A percentile compares a stretch with the other conserved stretches of the same genome.
Evolutionary conservation across 805 yeast species (phyloP).

Genomic region (Lachancea nothofagi): DNA sequence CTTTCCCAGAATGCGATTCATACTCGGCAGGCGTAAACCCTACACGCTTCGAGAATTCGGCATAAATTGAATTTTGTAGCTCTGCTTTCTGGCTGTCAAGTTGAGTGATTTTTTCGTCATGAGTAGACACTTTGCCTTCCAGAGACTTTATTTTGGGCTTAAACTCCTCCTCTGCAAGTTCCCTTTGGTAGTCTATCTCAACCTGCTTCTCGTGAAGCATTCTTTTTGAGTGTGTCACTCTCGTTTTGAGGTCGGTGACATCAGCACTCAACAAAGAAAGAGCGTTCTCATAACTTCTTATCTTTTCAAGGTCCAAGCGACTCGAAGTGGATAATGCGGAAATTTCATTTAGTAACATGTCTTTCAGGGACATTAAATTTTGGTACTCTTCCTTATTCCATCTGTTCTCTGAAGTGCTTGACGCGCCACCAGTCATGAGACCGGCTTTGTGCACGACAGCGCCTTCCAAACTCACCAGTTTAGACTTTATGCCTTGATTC

Average conservation of each 20-base stretch:
- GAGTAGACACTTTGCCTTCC: conserved; percentile 20
- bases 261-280: conserved; percentile 45
- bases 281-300: conserved; percentile 53
- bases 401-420: conserved; percentile 41
- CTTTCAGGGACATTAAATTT: conserved; percentile 44
- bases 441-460: conserved; percentile 80
- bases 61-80: conserved; percentile 44
- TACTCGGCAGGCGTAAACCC: conserved; percentile 61
- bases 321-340: conserved; percentile 36
- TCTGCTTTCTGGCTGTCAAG: conserved; percentile 29
- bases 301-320: conserved; percentile 50
- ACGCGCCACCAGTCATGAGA: conserved; percentile 85
- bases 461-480: conserved; percentile 79
- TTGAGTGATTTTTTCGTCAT: conserved; percentile 23
- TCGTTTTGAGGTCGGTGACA: conserved; percentile 41
- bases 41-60: conserved; percentile 48
- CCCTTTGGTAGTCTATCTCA: conserved; percentile 49
- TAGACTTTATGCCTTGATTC: conserved; percentile 51
- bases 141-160: conserved; percentile 24
- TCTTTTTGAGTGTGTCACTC: conserved; percentile 41
- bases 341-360: conserved; percentile 43
- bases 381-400: conserved; percentile 74
- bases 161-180: conserved; percentile 28
- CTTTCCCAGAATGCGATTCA: conserved; percentile 61
- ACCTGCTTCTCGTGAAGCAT: conserved; percentile 39